Evolutionary conservation across 2,329 filamentous ascomycete species (phyloP).

Genomic region (Chaetomium sp.): DNA sequence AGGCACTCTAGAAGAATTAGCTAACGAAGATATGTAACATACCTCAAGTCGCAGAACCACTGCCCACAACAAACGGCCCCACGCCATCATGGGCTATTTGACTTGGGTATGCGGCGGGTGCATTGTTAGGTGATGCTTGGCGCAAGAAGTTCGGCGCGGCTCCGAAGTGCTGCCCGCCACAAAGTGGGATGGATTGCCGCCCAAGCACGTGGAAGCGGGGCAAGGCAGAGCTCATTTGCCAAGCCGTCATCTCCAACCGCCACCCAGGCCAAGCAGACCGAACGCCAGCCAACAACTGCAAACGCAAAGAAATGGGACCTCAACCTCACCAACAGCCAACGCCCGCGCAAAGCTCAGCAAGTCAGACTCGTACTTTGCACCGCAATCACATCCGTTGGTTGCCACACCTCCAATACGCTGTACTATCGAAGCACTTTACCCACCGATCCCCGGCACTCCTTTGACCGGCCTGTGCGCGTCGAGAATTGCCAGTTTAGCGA

Average conservation of each 20-base stretch:
- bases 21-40: not conserved
- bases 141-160: not conserved
- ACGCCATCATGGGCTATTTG: slow-evolving; percentile 11
- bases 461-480: slow-evolving; percentile 23
- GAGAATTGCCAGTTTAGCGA: slow-evolving; percentile 17
- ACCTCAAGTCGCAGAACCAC: slow-evolving; percentile 25
- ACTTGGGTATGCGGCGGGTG: not conserved
- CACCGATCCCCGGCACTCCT: not conserved
- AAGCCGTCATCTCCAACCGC: not conserved
- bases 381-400: not conserved
- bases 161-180: not conserved
- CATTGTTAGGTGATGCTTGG: not conserved
- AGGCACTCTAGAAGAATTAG: too few relatives aligned
- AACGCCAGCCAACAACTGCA: not conserved
- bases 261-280: too few relatives aligned
- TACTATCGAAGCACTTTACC: not conserved
- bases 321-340: not conserved
- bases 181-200: not conserved
- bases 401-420: not conserved
- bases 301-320: not conserved
- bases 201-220: not conserved
- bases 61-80: slow-evolving; percentile 25
- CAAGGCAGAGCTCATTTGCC: not conserved
- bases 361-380: not conserved
- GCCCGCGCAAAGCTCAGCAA: not conserved